Percentiles rank a stretch among this genome's conserved stretches.
phyloP scores from a whole-genome alignment of 139 green algal genomes.

The Chlamydomonas applanata region DNA sequence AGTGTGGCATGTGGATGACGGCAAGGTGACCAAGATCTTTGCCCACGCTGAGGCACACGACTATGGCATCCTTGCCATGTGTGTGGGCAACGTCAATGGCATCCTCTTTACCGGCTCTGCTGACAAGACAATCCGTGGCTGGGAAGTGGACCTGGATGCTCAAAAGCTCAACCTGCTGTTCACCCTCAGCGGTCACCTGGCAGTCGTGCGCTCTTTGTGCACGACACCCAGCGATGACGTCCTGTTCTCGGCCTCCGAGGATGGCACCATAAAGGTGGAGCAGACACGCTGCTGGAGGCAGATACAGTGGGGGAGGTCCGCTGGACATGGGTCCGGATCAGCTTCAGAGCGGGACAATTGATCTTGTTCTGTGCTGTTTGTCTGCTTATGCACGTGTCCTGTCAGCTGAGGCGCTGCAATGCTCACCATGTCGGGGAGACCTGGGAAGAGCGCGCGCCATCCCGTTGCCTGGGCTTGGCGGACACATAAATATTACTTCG shows the following conservation, averaged over 20 bases:
- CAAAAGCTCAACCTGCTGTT: background rate
- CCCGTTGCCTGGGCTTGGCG: too few species aligned
- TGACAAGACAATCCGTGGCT: conserved; percentile 6
- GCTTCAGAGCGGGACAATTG: too few species aligned
- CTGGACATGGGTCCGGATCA: too few species aligned
- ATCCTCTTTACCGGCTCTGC: background rate
- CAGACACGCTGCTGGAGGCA: background rate
- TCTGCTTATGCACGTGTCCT: too few species aligned
- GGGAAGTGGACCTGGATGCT: background rate
- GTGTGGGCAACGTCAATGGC: background rate
- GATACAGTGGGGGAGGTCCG: too few species aligned
- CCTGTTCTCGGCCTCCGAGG: conserved; percentile 5
- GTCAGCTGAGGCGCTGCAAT: too few species aligned
- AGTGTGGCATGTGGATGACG: background rate
- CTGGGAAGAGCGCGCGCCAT: too few species aligned
- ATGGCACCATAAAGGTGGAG: conserved; percentile 3
- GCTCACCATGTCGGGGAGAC: too few species aligned
- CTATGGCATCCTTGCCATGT: conserved; percentile 3
- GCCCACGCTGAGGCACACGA: background rate
- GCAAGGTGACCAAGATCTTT: background rate
- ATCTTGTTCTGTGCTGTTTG: too few species aligned
- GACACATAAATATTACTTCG: too few species aligned
- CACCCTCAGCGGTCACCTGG: conserved; percentile 4
- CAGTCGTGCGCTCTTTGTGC: background rate
- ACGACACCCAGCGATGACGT: background rate